Conservation (phyloP, 2,329 filamentous ascomycete species). For the Xylariaceae sp. region DNA sequence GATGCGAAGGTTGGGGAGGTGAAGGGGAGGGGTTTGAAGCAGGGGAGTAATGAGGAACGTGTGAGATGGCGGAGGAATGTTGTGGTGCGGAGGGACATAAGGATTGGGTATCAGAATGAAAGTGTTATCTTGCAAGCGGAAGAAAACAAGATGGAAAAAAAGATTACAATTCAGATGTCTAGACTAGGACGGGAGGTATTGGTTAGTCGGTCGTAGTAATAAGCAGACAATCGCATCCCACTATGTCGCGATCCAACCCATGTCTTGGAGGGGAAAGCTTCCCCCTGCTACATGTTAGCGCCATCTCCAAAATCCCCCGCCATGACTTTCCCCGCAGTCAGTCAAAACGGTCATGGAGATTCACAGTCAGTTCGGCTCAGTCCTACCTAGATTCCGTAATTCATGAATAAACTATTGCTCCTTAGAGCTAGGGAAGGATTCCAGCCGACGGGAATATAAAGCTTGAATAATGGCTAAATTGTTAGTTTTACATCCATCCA, state of each 20-base stretch:
- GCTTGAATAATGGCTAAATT: background rate
- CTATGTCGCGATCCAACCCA: background rate
- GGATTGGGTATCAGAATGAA: background rate
- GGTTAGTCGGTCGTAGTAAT: background rate
- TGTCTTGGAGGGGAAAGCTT: background rate
- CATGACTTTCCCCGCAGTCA: too few relatives aligned
- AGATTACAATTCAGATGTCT: too few relatives aligned
- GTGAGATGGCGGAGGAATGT: conserved; percentile 4
- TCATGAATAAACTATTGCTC: background rate
- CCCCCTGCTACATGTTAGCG: background rate
- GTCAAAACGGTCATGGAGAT: too few relatives aligned
- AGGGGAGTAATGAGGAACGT: conserved; percentile 6
- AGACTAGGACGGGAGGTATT: too few relatives aligned
- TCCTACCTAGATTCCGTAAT: background rate
- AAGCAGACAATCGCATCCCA: background rate
- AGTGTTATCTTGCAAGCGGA: too few relatives aligned
- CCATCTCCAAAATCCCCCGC: background rate
- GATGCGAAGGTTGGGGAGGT: background rate
- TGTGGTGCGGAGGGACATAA: conserved; percentile 12
- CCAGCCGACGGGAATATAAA: background rate
- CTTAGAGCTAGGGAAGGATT: background rate
- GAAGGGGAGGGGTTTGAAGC: background rate
- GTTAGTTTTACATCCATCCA: too few relatives aligned
- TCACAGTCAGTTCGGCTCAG: too few relatives aligned
- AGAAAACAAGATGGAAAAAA: too few relatives aligned